Conservation (phyloP, 164 flowering plant genomes). For the Taxillus chinensis region DNA sequence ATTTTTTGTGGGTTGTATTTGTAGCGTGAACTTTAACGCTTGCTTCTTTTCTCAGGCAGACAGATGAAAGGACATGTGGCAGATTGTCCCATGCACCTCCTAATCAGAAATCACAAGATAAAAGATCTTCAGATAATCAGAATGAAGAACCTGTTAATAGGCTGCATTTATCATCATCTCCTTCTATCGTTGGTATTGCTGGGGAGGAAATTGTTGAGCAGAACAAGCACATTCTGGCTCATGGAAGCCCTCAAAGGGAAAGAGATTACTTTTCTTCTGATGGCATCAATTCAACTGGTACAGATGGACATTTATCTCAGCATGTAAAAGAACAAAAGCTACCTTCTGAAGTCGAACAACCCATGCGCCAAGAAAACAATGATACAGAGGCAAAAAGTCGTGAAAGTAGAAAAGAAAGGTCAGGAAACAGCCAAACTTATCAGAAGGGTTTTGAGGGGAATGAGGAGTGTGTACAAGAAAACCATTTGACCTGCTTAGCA, state of each 20-base stretch:
- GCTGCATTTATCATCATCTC: conserved; percentile 36
- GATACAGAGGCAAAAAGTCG: conserved; percentile 62
- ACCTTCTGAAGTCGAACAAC: conserved; percentile 44
- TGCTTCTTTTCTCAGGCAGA: conserved; percentile 26
- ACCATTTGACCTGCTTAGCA: conserved; percentile 24
- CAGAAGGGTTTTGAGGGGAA: conserved; percentile 40
- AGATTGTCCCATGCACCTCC: conserved; percentile 31
- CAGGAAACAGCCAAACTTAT: conserved; percentile 62
- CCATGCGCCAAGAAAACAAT: conserved; percentile 27
- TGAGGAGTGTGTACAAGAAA: conserved; percentile 70
- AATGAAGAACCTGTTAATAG: conserved; percentile 45
- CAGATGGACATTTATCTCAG: conserved; percentile 21
- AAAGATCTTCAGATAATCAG: conserved; percentile 15
- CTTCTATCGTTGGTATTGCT: conserved; percentile 21
- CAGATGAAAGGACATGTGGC: conserved; percentile 28
- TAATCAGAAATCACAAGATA: conserved; percentile 20
- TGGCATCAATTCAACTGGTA: neutral
- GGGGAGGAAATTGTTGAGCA: conserved; percentile 27
- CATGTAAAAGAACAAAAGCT: conserved; percentile 37
- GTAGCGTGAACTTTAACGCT: neutral
- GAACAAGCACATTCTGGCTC: conserved; percentile 23
- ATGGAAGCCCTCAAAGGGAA: conserved; percentile 29
- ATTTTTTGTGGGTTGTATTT: too few species aligned
- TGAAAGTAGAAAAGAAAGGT: conserved; percentile 72
- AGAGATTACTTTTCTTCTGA: conserved; percentile 27